Percentiles rank a stretch among this genome's conserved stretches.
These are phyloP conservation scores for Saturnispora besseyi DNA, from an alignment of 805 yeast genomes.

Conservation along the genomic window DNA sequence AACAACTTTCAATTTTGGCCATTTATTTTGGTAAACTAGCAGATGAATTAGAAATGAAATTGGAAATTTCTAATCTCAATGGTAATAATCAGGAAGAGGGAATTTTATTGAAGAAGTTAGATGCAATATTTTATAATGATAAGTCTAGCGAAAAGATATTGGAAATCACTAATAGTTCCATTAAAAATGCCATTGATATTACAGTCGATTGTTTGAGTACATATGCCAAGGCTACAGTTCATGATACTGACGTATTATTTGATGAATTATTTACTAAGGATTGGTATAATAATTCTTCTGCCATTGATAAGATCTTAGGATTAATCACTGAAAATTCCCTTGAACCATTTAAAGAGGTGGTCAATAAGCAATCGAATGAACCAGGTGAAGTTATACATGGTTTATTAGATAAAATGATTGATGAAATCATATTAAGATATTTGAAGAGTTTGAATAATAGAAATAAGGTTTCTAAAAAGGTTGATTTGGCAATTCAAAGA, in stretches of 20 bases:
- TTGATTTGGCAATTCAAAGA: constrained; percentile 43
- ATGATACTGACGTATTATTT: constrained; percentile 21
- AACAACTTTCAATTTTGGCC: constrained; percentile 5
- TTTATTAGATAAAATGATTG: constrained; percentile 27
- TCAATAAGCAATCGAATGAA: constrained; percentile 12
- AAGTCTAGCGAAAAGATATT: background rate
- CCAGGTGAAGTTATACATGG: constrained; percentile 22
- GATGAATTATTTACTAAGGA: constrained; percentile 20
- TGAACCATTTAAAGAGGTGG: constrained; percentile 22
- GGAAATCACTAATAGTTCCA: constrained; percentile 2
- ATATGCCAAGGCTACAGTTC: constrained; percentile 8
- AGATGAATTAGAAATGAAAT: constrained; percentile 6
- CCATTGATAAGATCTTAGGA: constrained; percentile 20
- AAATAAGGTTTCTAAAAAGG: constrained; percentile 22
- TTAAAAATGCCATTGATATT: constrained; percentile 6
- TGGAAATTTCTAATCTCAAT: constrained; percentile 2
- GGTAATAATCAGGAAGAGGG: background rate
- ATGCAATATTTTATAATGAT: background rate
- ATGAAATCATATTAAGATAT: constrained; percentile 33
- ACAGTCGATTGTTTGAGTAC: constrained; percentile 5
- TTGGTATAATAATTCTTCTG: constrained; percentile 25
- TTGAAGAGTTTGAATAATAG: constrained; percentile 20
- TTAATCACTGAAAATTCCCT: constrained; percentile 23
- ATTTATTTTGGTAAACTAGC: constrained; percentile 8
- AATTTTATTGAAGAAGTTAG: constrained; percentile 1